These are phyloP conservation scores for Microbotryomycetes sp. DNA, from an alignment of 1,284 basidiomycete species.

Conservation along the genomic window DNA sequence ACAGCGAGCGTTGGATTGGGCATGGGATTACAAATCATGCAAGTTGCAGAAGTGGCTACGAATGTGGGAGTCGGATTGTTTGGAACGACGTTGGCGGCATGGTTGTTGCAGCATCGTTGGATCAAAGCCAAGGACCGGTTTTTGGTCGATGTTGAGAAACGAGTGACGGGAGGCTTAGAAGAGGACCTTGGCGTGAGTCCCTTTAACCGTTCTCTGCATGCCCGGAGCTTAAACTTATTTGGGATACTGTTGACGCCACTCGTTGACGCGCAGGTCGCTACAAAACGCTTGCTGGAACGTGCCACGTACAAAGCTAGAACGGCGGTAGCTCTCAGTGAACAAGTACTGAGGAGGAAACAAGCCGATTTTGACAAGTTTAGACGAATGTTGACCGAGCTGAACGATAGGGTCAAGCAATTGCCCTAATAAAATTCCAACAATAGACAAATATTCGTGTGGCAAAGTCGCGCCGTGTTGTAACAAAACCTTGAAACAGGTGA, in stretches of 20 bases:
- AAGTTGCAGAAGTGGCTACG: conserved; percentile 34
- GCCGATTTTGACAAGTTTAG: conserved; percentile 7
- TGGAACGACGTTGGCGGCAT: conserved; percentile 35
- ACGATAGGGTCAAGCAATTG: not conserved
- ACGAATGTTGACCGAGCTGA: not conserved
- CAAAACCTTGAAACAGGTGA: no score
- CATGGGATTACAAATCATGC: conserved; percentile 11
- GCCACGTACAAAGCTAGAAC: conserved; percentile 9
- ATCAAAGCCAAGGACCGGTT: conserved; percentile 36
- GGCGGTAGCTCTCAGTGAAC: conserved; percentile 3
- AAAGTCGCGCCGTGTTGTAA: no score
- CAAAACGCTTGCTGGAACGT: conserved; percentile 3
- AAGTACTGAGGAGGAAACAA: not conserved
- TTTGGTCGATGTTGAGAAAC: conserved; percentile 32
- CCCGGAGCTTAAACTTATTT: not conserved
- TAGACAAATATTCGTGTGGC: no score
- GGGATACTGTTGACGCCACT: not conserved
- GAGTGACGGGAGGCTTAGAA: conserved; percentile 18
- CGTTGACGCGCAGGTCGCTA: conserved; percentile 6
- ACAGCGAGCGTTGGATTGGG: conserved; percentile 4
- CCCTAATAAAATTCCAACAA: no score
- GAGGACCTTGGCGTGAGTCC: conserved; percentile 22
- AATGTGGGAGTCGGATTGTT: conserved; percentile 35
- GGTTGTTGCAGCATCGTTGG: conserved; percentile 40
- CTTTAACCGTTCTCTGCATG: not conserved